Percentiles rank a stretch among this genome's conserved stretches.
Conservation (phyloP, 306 rosid genomes). For the Quercus agrifolia region DNA sequence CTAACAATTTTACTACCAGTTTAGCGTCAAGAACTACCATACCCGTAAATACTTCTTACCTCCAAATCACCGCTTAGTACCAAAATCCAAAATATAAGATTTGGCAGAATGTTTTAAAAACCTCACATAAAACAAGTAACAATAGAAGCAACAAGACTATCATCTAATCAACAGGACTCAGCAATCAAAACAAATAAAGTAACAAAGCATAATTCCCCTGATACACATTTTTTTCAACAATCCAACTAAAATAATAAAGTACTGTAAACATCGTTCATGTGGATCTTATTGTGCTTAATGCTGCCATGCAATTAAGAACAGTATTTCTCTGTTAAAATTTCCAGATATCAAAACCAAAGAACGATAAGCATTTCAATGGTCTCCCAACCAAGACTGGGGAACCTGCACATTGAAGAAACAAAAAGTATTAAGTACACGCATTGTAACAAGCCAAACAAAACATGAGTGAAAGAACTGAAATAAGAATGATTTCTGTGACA, state of each 20-base stretch:
- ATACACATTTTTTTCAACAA: conserved; percentile 11
- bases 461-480: neutral
- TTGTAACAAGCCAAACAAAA: neutral
- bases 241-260: conserved; percentile 19
- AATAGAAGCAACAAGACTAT: conserved; percentile 1
- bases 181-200: conserved; percentile 2
- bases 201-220: neutral
- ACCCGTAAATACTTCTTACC: too few species aligned
- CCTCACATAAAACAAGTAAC: too few species aligned
- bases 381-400: conserved; percentile 25
- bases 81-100: too few species aligned
- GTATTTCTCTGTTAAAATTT: conserved; percentile 26
- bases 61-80: too few species aligned
- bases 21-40: too few species aligned
- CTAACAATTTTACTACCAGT: too few species aligned
- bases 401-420: conserved; percentile 22
- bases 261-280: conserved; percentile 15
- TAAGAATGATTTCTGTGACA: neutral
- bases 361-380: conserved; percentile 16
- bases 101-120: too few species aligned
- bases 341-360: conserved; percentile 25
- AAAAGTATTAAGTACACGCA: conserved; percentile 6
- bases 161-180: neutral
- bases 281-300: conserved; percentile 35
- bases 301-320: conserved; percentile 37